phyloP scores from a whole-genome alignment of 2,329 filamentous ascomycete genomes.

The Colletotrichum liaoningense region DNA sequence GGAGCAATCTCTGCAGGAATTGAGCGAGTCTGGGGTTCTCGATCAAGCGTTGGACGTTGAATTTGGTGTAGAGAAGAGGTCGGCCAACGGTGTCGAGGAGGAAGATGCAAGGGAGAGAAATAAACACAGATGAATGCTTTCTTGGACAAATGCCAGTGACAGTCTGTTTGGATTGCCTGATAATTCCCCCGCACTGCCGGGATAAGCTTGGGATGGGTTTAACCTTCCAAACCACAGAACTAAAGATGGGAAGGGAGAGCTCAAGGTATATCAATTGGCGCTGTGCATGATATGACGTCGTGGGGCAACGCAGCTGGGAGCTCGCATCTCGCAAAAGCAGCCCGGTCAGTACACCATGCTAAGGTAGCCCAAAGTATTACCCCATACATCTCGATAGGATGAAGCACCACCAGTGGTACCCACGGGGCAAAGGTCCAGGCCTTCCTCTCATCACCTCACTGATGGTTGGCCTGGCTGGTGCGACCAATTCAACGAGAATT shows the following conservation, averaged over 20 bases:
- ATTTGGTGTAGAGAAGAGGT: background rate
- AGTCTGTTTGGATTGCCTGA: background rate
- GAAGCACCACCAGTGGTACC: background rate
- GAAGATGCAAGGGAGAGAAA: constrained; percentile 1
- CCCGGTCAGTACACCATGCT: background rate
- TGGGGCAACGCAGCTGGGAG: constrained; percentile 28
- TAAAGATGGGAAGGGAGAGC: constrained; percentile 19
- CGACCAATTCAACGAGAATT: constrained; percentile 38
- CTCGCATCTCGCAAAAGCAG: background rate
- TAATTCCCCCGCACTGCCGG: constrained; percentile 17
- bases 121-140: background rate
- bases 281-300: constrained; percentile 33
- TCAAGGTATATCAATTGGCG: constrained; percentile 15
- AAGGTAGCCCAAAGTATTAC: too few relatives aligned
- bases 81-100: background rate
- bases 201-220: constrained; percentile 23
- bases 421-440: background rate
- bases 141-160: background rate
- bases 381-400: background rate
- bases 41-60: constrained; percentile 23
- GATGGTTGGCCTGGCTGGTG: constrained; percentile 6
- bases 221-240: constrained; percentile 6
- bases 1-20: constrained; percentile 34
- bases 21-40: constrained; percentile 13
- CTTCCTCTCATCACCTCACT: background rate